Conservation (phyloP, 345 rosid genomes). For the Citrus hindsii region DNA sequence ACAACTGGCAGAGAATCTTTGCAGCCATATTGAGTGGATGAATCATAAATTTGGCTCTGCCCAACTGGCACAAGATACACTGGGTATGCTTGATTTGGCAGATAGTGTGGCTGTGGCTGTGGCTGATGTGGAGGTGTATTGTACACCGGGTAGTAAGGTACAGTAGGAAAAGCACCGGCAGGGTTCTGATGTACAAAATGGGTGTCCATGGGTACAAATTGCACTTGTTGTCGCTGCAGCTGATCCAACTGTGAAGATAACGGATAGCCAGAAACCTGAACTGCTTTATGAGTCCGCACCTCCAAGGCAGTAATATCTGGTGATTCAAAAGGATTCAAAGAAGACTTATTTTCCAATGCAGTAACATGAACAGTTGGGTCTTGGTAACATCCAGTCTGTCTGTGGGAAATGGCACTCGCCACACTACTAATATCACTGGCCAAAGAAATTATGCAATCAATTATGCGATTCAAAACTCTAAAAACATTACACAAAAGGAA, state of each 20-base stretch:
- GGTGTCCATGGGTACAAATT: constrained; percentile 32
- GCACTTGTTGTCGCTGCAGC: constrained; percentile 40
- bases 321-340: constrained; percentile 23
- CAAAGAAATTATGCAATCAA: constrained; percentile 9
- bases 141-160: constrained; percentile 37
- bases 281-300: constrained; percentile 23
- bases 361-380: constrained; percentile 23
- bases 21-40: constrained; percentile 29
- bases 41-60: constrained; percentile 31
- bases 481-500: neutral
- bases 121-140: constrained; percentile 30
- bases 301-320: constrained; percentile 23
- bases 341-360: constrained; percentile 29
- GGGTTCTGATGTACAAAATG: constrained; percentile 38
- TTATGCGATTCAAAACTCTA: neutral
- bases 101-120: constrained; percentile 38
- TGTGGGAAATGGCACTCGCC: constrained; percentile 14
- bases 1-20: constrained; percentile 15
- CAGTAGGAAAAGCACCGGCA: constrained; percentile 26
- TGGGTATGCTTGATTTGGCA: constrained; percentile 44
- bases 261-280: constrained; percentile 44
- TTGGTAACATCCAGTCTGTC: constrained; percentile 26
- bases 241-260: constrained; percentile 34
- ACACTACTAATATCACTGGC: constrained; percentile 33
- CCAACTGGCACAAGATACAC: constrained; percentile 41